Conservation (phyloP, 345 rosid species). For the Populus nigra region DNA sequence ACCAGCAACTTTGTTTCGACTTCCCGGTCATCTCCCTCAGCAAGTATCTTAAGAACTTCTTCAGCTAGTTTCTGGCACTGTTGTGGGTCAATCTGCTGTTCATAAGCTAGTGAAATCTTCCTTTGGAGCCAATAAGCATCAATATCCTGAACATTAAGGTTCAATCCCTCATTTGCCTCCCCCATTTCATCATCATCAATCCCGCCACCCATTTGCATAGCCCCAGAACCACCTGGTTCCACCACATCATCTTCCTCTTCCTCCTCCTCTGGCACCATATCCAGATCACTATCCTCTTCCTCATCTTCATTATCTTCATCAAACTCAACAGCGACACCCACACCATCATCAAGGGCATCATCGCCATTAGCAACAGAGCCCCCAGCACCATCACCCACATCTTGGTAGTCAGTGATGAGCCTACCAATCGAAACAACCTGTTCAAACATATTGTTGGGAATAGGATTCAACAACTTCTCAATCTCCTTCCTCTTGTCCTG, state of each 20-base stretch:
- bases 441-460: slow-evolving; percentile 49
- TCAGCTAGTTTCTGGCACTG: slow-evolving; percentile 87
- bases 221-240: slow-evolving; percentile 53
- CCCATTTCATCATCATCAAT: slow-evolving; percentile 64
- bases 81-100: slow-evolving; percentile 84
- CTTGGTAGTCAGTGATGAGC: slow-evolving; percentile 80
- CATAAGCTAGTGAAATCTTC: slow-evolving; percentile 82
- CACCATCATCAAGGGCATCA: slow-evolving; percentile 77
- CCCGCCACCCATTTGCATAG: slow-evolving; percentile 86
- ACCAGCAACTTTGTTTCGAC: slow-evolving; percentile 65
- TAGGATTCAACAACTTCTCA: slow-evolving; percentile 66
- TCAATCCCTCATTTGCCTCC: slow-evolving; percentile 64
- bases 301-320: slow-evolving; percentile 81
- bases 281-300: slow-evolving; percentile 86
- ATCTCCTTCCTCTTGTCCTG: slow-evolving; percentile 84
- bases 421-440: slow-evolving; percentile 72
- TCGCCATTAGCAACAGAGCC: slow-evolving; percentile 50
- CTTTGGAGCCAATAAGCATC: slow-evolving; percentile 99
- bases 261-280: slow-evolving; percentile 77
- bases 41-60: slow-evolving; percentile 84
- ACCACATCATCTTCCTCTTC: slow-evolving; percentile 68
- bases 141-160: slow-evolving; percentile 84
- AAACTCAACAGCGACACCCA: slow-evolving; percentile 90
- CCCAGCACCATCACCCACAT: slow-evolving; percentile 51
- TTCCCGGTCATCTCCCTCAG: slow-evolving; percentile 81